Conservation (phyloP, 148 eudicot species). For the Polygonum maritimum region DNA sequence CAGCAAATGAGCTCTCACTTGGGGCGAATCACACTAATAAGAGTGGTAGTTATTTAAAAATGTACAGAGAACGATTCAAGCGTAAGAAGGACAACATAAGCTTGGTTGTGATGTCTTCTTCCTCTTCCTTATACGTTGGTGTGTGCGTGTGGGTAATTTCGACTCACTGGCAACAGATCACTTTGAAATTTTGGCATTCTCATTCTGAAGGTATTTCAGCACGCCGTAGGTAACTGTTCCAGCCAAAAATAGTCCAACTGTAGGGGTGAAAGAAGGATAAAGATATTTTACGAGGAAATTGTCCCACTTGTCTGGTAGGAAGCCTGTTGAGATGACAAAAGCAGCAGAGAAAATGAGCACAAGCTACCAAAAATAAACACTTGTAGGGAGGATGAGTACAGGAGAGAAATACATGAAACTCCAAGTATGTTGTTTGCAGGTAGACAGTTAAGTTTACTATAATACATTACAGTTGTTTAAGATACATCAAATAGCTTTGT, state of each 20-base stretch:
- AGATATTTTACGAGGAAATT: constrained; percentile 61
- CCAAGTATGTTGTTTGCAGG: neutral
- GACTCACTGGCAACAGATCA: neutral
- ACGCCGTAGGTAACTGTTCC: constrained; percentile 70
- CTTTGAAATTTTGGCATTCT: constrained; percentile 17
- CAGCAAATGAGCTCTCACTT: neutral
- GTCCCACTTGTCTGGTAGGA: constrained; percentile 79
- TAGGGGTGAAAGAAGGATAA: constrained; percentile 86
- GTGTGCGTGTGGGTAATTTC: neutral
- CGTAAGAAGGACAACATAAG: neutral
- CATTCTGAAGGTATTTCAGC: constrained; percentile 67
- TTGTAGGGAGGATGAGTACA: neutral
- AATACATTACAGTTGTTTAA: neutral
- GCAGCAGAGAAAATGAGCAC: constrained; percentile 6
- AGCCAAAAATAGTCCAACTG: constrained; percentile 70
- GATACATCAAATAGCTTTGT: neutral
- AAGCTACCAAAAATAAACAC: neutral
- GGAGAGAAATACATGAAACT: neutral
- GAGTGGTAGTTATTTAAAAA: neutral
- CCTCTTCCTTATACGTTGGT: neutral
- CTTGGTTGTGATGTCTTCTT: neutral
- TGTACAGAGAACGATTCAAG: neutral
- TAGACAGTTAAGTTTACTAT: neutral
- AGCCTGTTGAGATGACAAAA: constrained; percentile 30
- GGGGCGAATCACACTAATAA: neutral